Base-by-base conservation (phyloP, 192 early-diverging fungal genomes). In the Umbelopsis vinacea region DNA sequence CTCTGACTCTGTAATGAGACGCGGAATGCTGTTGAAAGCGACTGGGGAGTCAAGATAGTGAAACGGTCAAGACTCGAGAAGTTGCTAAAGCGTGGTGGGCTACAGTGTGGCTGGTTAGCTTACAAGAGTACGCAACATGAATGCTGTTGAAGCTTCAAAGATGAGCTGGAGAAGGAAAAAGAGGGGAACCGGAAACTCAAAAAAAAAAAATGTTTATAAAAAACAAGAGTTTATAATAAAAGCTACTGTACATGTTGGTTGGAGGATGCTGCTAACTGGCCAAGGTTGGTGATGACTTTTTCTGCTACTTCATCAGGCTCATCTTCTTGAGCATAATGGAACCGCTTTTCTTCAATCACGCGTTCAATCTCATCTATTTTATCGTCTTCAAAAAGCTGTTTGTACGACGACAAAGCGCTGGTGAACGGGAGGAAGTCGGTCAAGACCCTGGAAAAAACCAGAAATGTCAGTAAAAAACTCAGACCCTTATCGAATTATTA, bases 321-420 rank as follows among this genome's bases (percentile, higher is more conserved):
- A 22, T 80, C 74, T 70, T 80, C 78, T 70, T 75, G 74, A 53
- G 78, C 78, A 50, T 80, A 80, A 46, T 80, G 70, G n/a, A 72
- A 71, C 40, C 71, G 71, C 37, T 67, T 48, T 52, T 80, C 78
- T 12, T 71, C 71, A 48, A 80, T 80, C 24, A 68, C 52, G n/a
- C 60, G 71, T 69, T 80, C 71, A 23, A 80, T 80, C 26, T 63
- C 47, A 17, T 75, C 57, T 19, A 80, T 17, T n/a, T 38, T 40
- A 37, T 38, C 23, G 6, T 33, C 54, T 23, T 70, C 40, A 23
- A 71, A 52, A 37, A 24, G 29, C 8, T 37, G 45, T 52, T 15
- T 19, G 35, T 68, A 29, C 33, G 57, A 63, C 43, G 71, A 23
- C 3, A 38, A 12, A 17, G 37, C 21, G 26, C 12, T 47, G 67